Evolutionary conservation across 2,329 filamentous ascomycete species (phyloP).

Genomic region (Fusarium siculi): DNA sequence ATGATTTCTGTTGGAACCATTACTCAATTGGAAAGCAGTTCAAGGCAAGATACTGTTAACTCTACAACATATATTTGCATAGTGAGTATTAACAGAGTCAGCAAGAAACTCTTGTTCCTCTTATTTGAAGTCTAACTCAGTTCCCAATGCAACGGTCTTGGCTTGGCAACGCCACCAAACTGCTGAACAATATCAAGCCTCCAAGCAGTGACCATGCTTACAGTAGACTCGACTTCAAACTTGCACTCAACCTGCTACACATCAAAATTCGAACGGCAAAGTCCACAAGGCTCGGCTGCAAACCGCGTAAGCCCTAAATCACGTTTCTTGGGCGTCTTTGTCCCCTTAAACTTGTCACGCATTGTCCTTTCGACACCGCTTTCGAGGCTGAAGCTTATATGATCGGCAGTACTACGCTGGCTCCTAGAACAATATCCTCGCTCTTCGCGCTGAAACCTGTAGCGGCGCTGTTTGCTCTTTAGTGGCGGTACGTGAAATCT

Average conservation of each 20-base stretch:
- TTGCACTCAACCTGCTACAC: not conserved
- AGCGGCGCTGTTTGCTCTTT: constrained; percentile 1
- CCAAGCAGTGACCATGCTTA: constrained; percentile 1
- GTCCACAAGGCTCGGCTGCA: not conserved
- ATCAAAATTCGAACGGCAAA: not conserved
- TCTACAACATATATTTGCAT: not conserved
- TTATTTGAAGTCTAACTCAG: not conserved
- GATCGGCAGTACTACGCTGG: not conserved
- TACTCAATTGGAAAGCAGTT: not conserved
- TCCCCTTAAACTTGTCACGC: not conserved
- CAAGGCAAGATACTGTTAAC: too few relatives aligned
- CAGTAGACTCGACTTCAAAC: not conserved
- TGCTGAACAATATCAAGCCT: constrained; percentile 21
- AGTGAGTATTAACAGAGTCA: not conserved
- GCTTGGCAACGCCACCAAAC: constrained; percentile 9
- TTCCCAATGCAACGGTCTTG: not conserved
- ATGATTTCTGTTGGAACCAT: not conserved
- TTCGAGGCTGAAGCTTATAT: not conserved
- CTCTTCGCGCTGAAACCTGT: not conserved
- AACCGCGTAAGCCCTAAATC: not conserved
- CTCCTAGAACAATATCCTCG: constrained; percentile 3
- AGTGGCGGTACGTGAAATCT: not conserved
- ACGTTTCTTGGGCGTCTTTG: not conserved
- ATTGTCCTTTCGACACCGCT: constrained; percentile 4
- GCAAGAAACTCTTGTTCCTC: not conserved